These are phyloP conservation scores for Kandelia obovata DNA, from an alignment of 345 rosid genomes.

Conservation along the genomic window DNA sequence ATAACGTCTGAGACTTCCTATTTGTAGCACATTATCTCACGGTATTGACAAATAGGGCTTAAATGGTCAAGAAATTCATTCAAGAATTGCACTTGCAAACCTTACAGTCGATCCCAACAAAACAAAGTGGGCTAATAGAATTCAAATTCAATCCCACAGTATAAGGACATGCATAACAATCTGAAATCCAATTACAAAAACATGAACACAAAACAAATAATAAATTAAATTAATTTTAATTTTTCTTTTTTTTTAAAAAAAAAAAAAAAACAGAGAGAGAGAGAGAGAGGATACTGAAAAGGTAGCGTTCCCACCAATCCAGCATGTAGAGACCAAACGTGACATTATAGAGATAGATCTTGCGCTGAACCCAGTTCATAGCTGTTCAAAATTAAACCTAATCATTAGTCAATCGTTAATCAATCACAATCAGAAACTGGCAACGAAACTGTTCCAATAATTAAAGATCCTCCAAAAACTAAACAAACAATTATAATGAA, in stretches of 20 bases:
- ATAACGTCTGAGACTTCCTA: too few species aligned
- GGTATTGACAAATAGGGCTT: too few species aligned
- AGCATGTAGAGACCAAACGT: slow-evolving; percentile 96
- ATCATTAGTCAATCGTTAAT: too few species aligned
- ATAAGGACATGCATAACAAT: too few species aligned
- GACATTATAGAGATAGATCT: slow-evolving; percentile 94
- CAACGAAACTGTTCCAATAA: too few species aligned
- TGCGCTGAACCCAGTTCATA: slow-evolving; percentile 95
- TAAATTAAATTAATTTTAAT: neutral
- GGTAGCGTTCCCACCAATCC: slow-evolving; percentile 99
- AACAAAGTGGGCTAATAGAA: neutral
- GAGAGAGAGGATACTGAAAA: slow-evolving; percentile 80
- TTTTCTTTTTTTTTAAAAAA: neutral
- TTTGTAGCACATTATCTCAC: too few species aligned
- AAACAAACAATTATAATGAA: too few species aligned
- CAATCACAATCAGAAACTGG: too few species aligned
- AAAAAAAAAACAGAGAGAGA: neutral
- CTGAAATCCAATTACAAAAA: neutral
- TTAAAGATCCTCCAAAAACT: too few species aligned
- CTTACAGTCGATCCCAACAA: too few species aligned
- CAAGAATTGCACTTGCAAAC: too few species aligned
- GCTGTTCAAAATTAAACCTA: slow-evolving; percentile 7
- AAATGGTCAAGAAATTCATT: too few species aligned
- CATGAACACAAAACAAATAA: neutral
- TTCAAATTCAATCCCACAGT: neutral